Evolutionary conservation across 2,329 filamentous ascomycete species (phyloP).

Genomic region (Orbilia blumenaviensis): DNA sequence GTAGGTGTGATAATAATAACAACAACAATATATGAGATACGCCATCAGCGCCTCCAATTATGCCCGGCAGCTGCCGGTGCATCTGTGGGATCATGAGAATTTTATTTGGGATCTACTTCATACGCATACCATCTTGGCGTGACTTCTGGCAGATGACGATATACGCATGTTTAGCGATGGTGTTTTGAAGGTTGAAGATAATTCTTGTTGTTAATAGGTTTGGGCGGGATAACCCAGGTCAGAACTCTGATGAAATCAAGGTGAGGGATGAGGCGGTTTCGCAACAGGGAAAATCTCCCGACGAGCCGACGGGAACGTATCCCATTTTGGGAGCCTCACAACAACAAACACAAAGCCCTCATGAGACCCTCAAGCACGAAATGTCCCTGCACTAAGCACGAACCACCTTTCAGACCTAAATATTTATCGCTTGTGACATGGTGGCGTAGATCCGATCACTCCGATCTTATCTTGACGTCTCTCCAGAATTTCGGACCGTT

Average conservation of each 20-base stretch:
- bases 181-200: constrained; percentile 36
- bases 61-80: constrained; percentile 9
- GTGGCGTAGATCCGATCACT: constrained; percentile 36
- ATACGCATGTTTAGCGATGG: constrained; percentile 31
- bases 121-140: constrained; percentile 35
- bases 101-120: constrained; percentile 24
- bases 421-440: constrained; percentile 11
- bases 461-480: constrained; percentile 40
- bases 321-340: constrained; percentile 37
- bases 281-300: constrained; percentile 43
- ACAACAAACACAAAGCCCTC: not conserved
- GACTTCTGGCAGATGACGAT: constrained; percentile 23
- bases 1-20: not conserved
- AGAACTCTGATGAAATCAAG: constrained; percentile 35
- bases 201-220: constrained; percentile 24
- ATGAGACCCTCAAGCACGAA: constrained; percentile 10
- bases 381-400: no score
- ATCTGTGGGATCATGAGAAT: constrained; percentile 19
- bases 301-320: constrained; percentile 46
- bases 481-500: not conserved
- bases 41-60: constrained; percentile 15
- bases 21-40: constrained; percentile 9
- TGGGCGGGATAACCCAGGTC: constrained; percentile 7
- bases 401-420: constrained; percentile 11
- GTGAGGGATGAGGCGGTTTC: constrained; percentile 45